Base-by-base conservation (phyloP, 352 stramenopile species). In the Globisporangium nagaii region DNA sequence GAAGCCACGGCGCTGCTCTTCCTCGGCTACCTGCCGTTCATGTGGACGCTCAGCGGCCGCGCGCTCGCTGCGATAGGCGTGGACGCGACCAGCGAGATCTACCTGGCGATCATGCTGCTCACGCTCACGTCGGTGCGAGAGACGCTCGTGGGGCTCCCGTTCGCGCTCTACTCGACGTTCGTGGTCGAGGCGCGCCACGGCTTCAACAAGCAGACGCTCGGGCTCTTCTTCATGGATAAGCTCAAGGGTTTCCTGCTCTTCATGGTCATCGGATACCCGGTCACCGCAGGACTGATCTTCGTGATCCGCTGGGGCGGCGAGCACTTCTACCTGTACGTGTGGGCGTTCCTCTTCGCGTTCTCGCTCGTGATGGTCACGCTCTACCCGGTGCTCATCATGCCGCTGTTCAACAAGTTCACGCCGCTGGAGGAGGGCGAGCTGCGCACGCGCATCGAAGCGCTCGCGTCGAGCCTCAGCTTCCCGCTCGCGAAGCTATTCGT, bases 401-500 rank as follows among this genome's bases (percentile, higher is more conserved):
- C 97, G 20, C 68, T 99, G 10, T 99, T 99, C 61, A 99, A 99
- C 78, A 99, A 96, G 66, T 97, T 96, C 60, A 93, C 75, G 54
- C 78, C 82, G 52, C 62, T 97, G 10, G 75, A 84, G 40, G 76
- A 93, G 32, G 94, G 95, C n/a, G 66, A 80, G 22, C 75, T 98
- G 41, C 96, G 97, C 42, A 81, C 66, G 13, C 74, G 74, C 27
- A 99, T 99, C 63, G 96, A 98, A 58, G 76, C 78, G 24, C 68
- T 99, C 25, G 96, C 97, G 5, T 75, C 77, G 31, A 68, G 63
- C 24, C 85, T 99, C 25, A 52, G 84, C 9, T 99, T 98, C 65
- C 97, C 97, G 31, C 75, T 99, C 44, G 98, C 94, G 13, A 97
- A 99, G 65, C 79, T 99, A 32, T 99, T 98, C 67, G 90, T 98